phyloP scores from a whole-genome alignment of 495 filamentous ascomycete genomes.

The Bombardia bombarda region DNA sequence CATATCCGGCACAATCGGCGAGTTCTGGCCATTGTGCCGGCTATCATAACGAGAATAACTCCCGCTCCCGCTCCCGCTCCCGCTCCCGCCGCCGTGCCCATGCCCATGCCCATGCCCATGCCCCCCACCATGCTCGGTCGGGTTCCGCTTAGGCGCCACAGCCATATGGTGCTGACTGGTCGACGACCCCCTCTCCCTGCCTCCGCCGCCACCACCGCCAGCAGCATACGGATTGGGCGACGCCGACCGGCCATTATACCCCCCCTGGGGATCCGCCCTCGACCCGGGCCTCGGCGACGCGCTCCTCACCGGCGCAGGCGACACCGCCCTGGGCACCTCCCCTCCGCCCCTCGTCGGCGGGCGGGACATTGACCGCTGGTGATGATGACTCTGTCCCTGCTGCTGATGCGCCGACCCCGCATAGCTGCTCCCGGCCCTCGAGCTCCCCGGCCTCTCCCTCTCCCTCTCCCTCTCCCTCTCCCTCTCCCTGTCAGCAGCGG shows the following conservation, averaged over 20 bases:
- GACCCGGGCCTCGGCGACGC: conserved; percentile 44
- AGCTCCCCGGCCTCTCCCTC: conserved; percentile 46
- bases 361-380: conserved; percentile 29
- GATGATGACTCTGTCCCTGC: no score
- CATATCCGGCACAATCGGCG: conserved; percentile 44
- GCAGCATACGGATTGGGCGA: conserved; percentile 46
- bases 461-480: no score
- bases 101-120: no score
- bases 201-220: conserved; percentile 27
- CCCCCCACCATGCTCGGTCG: conserved; percentile 44
- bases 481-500: no score
- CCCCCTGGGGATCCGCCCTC: conserved; percentile 6
- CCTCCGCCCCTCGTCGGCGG: conserved; percentile 39
- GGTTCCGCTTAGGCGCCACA: conserved; percentile 40
- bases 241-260: conserved; percentile 28
- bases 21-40: conserved; percentile 46
- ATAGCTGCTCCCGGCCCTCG: conserved; percentile 3
- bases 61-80: background rate
- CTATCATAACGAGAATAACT: no score
- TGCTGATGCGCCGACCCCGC: no score
- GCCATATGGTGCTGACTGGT: conserved; percentile 10
- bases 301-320: conserved; percentile 42
- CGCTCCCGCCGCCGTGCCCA: background rate
- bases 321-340: conserved; percentile 42
- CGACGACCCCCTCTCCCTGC: background rate